Evolutionary conservation across 192 early-diverging fungal genomes (phyloP).

Genomic region (Coemansia sp.): DNA sequence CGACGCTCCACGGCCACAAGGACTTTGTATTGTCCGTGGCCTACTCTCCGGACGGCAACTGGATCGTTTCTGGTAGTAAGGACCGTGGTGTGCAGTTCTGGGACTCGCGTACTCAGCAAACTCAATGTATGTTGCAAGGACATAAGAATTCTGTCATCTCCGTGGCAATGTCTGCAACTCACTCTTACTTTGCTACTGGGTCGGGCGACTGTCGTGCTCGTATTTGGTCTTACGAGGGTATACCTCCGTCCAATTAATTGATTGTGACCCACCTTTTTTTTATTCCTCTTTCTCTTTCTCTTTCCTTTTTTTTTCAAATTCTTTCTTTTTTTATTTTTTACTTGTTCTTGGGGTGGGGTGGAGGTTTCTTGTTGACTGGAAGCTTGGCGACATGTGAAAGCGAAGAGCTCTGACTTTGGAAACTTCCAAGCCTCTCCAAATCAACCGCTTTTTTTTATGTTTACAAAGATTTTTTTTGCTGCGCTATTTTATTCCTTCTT

Average conservation of each 20-base stretch:
- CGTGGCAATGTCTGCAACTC: constrained; percentile 78
- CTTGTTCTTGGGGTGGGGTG: neutral
- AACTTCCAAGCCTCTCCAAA: neutral
- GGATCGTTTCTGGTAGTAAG: constrained; percentile 91
- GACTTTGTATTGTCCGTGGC: constrained; percentile 98
- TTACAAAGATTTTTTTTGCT: neutral
- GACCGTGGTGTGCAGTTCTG: constrained; percentile 93
- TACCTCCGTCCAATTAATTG: constrained; percentile 17
- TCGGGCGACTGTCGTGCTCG: constrained; percentile 90
- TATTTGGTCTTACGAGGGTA: constrained; percentile 82
- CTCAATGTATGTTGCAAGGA: constrained; percentile 81
- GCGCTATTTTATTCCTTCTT: too few species aligned
- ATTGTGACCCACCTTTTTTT: neutral
- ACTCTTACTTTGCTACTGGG: constrained; percentile 92
- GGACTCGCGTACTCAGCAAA: constrained; percentile 74
- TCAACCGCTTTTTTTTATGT: too few species aligned
- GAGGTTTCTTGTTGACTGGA: neutral
- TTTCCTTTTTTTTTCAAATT: neutral
- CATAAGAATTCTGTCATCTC: constrained; percentile 99
- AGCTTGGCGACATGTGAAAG: neutral
- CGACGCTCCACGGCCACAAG: constrained; percentile 65
- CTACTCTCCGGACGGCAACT: constrained; percentile 77
- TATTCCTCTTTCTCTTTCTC: neutral
- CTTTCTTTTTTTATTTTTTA: neutral
- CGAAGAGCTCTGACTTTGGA: neutral